Evolutionary conservation across 1,284 basidiomycete genomes (phyloP).

Genomic region (Ustilago vetiveriae): DNA sequence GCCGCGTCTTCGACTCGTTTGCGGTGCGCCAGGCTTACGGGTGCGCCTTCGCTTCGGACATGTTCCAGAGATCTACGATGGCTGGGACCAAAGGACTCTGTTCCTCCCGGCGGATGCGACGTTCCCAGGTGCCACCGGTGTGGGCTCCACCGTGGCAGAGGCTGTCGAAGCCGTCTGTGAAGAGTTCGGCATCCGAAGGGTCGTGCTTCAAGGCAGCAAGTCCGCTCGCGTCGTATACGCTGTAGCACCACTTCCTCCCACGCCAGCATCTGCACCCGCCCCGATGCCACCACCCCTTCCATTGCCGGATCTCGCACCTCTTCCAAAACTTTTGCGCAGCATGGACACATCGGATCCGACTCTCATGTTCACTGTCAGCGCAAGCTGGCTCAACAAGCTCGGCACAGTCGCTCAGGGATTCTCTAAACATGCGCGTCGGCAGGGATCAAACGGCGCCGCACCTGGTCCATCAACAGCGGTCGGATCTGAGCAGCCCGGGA

Average conservation of each 20-base stretch:
- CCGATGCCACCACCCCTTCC: conserved; percentile 51
- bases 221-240: conserved; percentile 65
- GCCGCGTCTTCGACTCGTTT: conserved; percentile 76
- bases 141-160: conserved; percentile 36
- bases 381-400: conserved; percentile 63
- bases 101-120: conserved; percentile 48
- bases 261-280: conserved; percentile 32
- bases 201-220: conserved; percentile 66
- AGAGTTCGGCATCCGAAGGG: conserved; percentile 77
- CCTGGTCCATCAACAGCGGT: neutral
- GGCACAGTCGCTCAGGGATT: conserved; percentile 65
- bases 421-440: conserved; percentile 51
- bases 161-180: conserved; percentile 71
- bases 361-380: conserved; percentile 63
- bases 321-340: conserved; percentile 32
- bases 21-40: conserved; percentile 73
- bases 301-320: conserved; percentile 18
- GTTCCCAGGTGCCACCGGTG: conserved; percentile 24
- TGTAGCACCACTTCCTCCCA: conserved; percentile 33
- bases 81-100: conserved; percentile 42
- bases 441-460: conserved; percentile 17
- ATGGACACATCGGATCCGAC: conserved; percentile 20
- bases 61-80: conserved; percentile 80
- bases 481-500: conserved; percentile 5
- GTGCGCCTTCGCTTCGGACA: conserved; percentile 74